Evolutionary conservation across 108 stramenopile genomes (phyloP).

Genomic region (Epipyxis sp.): DNA sequence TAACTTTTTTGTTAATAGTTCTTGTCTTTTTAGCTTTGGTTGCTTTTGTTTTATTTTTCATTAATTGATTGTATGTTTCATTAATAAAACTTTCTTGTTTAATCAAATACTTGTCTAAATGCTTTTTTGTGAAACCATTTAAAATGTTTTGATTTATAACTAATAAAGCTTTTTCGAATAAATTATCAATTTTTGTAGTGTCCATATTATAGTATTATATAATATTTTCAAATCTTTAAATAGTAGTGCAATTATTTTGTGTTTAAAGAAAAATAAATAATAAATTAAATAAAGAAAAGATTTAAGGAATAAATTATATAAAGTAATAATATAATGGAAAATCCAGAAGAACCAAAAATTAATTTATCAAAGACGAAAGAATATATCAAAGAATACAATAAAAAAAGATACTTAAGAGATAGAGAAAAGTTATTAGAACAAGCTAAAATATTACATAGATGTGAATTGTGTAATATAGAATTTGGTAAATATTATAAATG

Average conservation of each 20-base stretch:
- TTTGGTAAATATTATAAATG: not conserved
- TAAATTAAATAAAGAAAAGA: not conserved
- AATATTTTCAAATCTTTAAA: not conserved
- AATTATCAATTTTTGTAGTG: not conserved
- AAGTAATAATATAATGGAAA: no score
- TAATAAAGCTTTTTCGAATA: not conserved
- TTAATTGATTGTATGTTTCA: not conserved
- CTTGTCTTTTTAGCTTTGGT: not conserved
- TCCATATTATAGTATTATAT: not conserved
- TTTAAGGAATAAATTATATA: no score
- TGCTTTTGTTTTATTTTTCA: not conserved
- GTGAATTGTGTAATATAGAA: not conserved
- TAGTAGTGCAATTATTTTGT: not conserved
- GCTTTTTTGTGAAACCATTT: not conserved
- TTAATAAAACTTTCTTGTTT: not conserved
- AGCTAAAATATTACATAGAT: not conserved
- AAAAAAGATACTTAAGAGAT: not conserved
- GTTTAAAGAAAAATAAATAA: not conserved
- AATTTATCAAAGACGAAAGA: not conserved
- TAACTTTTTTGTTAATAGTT: not conserved
- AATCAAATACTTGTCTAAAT: not conserved
- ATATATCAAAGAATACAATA: no score
- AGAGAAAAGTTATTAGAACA: not conserved
- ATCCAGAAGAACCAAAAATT: no score
- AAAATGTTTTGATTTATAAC: not conserved